A percentile compares a stretch with the other conserved stretches of the same genome.
phyloP scores from a whole-genome alignment of 2,329 filamentous ascomycete genomes.

The Zymoseptoria pseudotritici region DNA sequence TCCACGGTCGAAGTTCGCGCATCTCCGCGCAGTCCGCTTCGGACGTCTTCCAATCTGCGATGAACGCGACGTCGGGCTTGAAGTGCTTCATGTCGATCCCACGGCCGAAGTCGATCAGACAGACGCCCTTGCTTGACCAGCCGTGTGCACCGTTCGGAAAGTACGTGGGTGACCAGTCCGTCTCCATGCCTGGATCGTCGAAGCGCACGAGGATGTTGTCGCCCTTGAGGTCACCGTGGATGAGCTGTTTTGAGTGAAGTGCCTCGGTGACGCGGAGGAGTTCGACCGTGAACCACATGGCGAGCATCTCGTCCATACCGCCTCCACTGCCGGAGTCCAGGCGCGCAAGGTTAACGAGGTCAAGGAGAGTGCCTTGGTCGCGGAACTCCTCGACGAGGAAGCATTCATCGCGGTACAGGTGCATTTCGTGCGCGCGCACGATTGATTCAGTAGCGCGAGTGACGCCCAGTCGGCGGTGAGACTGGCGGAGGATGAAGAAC shows the following conservation, averaged over 20 bases:
- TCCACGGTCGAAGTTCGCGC: constrained; percentile 89
- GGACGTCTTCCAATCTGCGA: constrained; percentile 89
- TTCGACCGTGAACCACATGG: constrained; percentile 94
- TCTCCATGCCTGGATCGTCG: constrained; percentile 40
- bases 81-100: constrained; percentile 91
- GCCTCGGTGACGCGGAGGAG: constrained; percentile 83
- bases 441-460: constrained; percentile 66
- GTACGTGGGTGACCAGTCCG: constrained; percentile 58
- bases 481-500: constrained; percentile 86
- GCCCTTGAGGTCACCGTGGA: constrained; percentile 91
- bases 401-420: constrained; percentile 82
- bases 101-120: constrained; percentile 89
- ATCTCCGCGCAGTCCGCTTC: constrained; percentile 91
- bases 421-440: constrained; percentile 79
- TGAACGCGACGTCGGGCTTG: constrained; percentile 67
- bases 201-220: constrained; percentile 92
- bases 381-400: constrained; percentile 84
- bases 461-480: constrained; percentile 66
- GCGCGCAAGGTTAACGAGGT: constrained; percentile 81
- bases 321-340: constrained; percentile 49
- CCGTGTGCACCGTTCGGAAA: constrained; percentile 64
- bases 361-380: constrained; percentile 85
- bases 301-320: constrained; percentile 81
- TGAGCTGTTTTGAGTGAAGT: constrained; percentile 67
- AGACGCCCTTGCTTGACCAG: constrained; percentile 73